Evolutionary conservation across 2,329 filamentous ascomycete species (phyloP).

Genomic region (Sclerotinia borealis): DNA sequence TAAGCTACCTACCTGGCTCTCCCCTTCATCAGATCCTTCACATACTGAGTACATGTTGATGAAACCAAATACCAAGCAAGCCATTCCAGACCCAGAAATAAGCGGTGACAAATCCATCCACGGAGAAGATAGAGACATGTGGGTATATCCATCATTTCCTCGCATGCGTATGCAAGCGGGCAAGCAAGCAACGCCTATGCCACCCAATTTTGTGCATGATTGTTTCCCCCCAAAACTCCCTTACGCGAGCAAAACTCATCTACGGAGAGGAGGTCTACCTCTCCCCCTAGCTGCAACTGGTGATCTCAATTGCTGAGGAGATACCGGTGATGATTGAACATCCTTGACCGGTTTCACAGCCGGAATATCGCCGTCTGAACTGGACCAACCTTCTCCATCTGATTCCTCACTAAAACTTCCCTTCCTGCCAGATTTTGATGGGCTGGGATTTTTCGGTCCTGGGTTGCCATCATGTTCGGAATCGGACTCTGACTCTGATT

Average conservation of each 20-base stretch:
- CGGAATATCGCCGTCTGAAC: slow-evolving; percentile 6
- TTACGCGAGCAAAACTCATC: not conserved
- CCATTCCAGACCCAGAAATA: not conserved
- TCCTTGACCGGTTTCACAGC: not conserved
- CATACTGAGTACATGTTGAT: not conserved
- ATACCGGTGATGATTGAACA: not conserved
- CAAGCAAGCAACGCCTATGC: not conserved
- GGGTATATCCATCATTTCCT: not conserved
- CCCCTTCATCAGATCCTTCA: not conserved
- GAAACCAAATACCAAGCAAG: not conserved
- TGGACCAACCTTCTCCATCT: slow-evolving; percentile 3
- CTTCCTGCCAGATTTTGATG: not conserved
- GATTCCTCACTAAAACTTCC: slow-evolving; percentile 1
- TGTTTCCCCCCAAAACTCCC: not conserved
- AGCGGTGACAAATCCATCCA: not conserved
- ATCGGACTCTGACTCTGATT: slow-evolving; percentile 13
- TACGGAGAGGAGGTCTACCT: not conserved
- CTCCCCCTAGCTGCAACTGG: not conserved
- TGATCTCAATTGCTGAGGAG: not conserved
- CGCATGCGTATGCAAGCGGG: not conserved
- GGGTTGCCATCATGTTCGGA: slow-evolving; percentile 3
- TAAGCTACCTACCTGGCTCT: not conserved
- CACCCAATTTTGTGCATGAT: not conserved
- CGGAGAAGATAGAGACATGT: not conserved
- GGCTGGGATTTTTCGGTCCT: not conserved